Conservation (phyloP, 371 early-diverging fungal genomes). For the Rhizopus arrhizus region DNA sequence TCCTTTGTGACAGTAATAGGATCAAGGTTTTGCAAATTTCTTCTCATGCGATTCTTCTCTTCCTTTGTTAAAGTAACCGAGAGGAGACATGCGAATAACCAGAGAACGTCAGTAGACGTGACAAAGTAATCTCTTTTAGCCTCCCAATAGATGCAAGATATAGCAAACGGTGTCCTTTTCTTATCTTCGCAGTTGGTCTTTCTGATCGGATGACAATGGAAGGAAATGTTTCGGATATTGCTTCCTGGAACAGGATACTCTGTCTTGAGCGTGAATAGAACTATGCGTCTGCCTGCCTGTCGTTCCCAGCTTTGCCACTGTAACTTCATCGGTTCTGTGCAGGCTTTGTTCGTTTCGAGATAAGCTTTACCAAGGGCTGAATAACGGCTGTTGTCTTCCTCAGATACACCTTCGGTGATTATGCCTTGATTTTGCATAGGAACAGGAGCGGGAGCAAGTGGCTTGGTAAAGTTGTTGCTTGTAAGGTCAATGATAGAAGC, state of each 20-base stretch:
- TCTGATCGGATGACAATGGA: not conserved
- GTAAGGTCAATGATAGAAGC: too few species aligned
- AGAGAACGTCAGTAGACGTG: slow-evolving; percentile 77
- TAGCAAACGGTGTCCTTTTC: slow-evolving; percentile 28
- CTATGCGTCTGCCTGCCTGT: not conserved
- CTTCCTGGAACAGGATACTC: not conserved
- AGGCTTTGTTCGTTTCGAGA: not conserved
- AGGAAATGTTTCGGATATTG: not conserved
- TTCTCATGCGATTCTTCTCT: slow-evolving; percentile 83
- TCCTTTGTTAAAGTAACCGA: slow-evolving; percentile 70
- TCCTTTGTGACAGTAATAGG: slow-evolving; percentile 74
- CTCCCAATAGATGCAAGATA: slow-evolving; percentile 83
- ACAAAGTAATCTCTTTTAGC: slow-evolving; percentile 69
- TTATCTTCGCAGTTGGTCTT: not conserved
- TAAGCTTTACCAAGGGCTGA: not conserved
- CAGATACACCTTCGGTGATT: too few species aligned
- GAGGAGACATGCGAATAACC: slow-evolving; percentile 68
- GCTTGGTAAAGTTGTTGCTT: too few species aligned
- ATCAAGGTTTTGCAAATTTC: slow-evolving; percentile 78
- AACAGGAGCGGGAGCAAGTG: too few species aligned
- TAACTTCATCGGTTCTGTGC: not conserved
- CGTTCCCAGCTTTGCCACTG: not conserved
- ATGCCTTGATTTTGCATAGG: too few species aligned
- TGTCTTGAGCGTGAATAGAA: not conserved
- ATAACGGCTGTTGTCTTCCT: not conserved